These are phyloP conservation scores for Fusarium lyarnte DNA, from an alignment of 2,329 filamentous ascomycete genomes.

Conservation along the genomic window DNA sequence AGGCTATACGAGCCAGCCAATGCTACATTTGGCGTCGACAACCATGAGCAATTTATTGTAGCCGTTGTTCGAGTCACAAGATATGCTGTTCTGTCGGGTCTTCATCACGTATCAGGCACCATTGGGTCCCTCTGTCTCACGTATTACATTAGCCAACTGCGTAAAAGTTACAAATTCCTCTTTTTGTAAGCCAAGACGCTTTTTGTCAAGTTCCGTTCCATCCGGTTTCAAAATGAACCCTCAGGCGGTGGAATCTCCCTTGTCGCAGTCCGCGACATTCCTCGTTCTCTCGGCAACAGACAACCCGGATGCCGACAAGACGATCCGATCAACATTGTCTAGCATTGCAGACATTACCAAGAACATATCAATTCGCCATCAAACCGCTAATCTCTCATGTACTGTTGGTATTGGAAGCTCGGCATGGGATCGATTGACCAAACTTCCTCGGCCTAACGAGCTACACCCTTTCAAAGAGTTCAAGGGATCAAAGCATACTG, in stretches of 20 bases:
- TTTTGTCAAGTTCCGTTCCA: background rate
- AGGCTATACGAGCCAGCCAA: background rate
- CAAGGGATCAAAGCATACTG: conserved; percentile 59
- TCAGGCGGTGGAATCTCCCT: conserved; percentile 60
- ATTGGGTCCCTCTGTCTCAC: background rate
- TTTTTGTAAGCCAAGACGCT: background rate
- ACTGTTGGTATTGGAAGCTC: conserved; percentile 64
- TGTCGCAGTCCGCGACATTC: conserved; percentile 64
- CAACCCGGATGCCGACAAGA: conserved; percentile 48
- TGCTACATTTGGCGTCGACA: background rate
- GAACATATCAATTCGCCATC: conserved; percentile 62
- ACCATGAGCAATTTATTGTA: background rate
- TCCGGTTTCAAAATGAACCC: conserved; percentile 21
- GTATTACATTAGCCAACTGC: background rate
- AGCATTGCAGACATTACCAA: conserved; percentile 58
- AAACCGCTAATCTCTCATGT: conserved; percentile 56
- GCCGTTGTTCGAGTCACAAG: background rate
- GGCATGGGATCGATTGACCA: conserved; percentile 59
- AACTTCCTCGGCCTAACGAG: conserved; percentile 58
- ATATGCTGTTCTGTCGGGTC: background rate
- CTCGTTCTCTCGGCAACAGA: conserved; percentile 57
- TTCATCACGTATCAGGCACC: background rate
- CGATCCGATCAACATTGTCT: conserved; percentile 56
- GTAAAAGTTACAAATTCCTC: background rate
- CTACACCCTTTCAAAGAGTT: conserved; percentile 61